Base-by-base conservation (phyloP, 345 rosid species). In the Melastoma malabathricum region DNA sequence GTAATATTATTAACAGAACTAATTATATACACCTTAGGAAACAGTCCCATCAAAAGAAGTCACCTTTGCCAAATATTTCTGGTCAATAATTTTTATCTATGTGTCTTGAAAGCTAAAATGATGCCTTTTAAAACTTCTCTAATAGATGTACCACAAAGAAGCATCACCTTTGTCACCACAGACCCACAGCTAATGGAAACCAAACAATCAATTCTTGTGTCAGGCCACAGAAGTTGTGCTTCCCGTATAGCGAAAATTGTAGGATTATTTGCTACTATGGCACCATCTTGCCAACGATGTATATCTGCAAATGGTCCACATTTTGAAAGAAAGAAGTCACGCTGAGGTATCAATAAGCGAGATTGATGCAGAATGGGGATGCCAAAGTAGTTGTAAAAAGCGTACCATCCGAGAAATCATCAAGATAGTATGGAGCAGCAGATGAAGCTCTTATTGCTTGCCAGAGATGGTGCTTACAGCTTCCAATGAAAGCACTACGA, bases 211-310 rank as follows among this genome's bases (percentile, higher is more conserved):
- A 92, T 92, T 64, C 69, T 82, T 55, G 95, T 77, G 76, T 92
- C 98, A 55, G 98, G 95, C 98, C 98, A 92, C 15, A 92, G 65
- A 71, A 92, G 95, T 75, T 92, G 97, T 56, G 98, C 97, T 81
- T 92, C 98, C 73, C 97, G 79, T 55, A 92, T 77, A 61, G 95
- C 82, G 64, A 87, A 81, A 20, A 92, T 67, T 6, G 97, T 84
- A 59, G 99, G 97, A 74, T 92, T 92, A 56, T 92, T 92, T 55
- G 99, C 97, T 55, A 92, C 95, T 65, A 92, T 83, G 48, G 97
- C 99, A 65, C 97, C 99, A 78, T 92, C 99, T 81, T 92, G 97
- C 99, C 97, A 92, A 62, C 97, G 94, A 59, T 74, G 75, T 47
- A 76, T 62, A 64, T 78, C 99, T 92, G 55, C 12, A 45, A 58